Percentiles rank a stretch among this genome's conserved stretches.
phyloP scores from a whole-genome alignment of 2,329 filamentous ascomycete species.

The Monosporascus sp. region DNA sequence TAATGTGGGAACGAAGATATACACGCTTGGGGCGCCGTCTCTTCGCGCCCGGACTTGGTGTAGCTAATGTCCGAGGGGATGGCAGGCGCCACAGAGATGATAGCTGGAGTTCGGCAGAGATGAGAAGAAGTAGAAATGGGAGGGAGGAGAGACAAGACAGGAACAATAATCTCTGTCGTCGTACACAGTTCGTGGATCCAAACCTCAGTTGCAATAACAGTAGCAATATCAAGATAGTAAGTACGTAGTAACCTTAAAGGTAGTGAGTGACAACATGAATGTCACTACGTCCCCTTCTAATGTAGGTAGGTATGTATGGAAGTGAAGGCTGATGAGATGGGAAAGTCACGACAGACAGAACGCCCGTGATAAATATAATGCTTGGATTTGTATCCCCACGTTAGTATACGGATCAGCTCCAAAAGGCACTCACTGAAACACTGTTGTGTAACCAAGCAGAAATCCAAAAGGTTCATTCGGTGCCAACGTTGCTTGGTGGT shows the following conservation, averaged over 20 bases:
- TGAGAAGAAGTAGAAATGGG: slow-evolving; percentile 1
- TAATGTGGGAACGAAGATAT: not conserved
- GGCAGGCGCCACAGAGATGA: not conserved
- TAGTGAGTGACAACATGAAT: not conserved
- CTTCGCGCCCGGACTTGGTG: not conserved
- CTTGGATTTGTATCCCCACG: too few relatives aligned
- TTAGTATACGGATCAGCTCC: not conserved
- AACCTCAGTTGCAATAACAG: not conserved
- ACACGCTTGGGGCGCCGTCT: not conserved
- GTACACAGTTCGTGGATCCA: slow-evolving; percentile 3
- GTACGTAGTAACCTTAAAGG: not conserved
- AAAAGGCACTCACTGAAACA: not conserved
- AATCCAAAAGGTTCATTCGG: not conserved
- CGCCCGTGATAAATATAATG: not conserved
- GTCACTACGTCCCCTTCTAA: not conserved
- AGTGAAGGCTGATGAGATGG: not conserved
- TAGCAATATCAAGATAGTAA: not conserved
- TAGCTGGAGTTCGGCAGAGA: slow-evolving; percentile 7
- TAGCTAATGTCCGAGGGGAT: not conserved
- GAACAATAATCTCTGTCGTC: slow-evolving; percentile 16
- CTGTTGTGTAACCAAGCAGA: not conserved
- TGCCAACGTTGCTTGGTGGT: not conserved
- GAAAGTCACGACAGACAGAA: not conserved
- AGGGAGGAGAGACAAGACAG: slow-evolving; percentile 11
- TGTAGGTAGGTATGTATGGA: not conserved